Evolutionary conservation across 306 rosid genomes (phyloP).

Genomic region (Cucurbita moschata): DNA sequence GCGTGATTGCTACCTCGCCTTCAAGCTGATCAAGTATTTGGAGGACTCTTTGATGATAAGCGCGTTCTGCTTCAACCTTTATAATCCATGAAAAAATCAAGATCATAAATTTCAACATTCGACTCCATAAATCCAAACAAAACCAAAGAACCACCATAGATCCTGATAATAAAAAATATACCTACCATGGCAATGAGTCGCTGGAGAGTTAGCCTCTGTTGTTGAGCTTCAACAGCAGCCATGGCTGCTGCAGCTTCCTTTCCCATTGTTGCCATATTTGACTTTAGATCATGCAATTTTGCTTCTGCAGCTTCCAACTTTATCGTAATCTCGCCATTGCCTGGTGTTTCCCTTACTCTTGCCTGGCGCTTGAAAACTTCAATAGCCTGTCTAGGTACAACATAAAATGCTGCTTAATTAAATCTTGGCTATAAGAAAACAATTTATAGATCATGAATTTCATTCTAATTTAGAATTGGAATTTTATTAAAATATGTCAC

Average conservation of each 20-base stretch:
- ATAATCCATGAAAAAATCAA: slow-evolving; percentile 12
- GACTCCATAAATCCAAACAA: neutral
- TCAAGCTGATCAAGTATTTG: slow-evolving; percentile 86
- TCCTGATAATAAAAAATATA: slow-evolving; percentile 5
- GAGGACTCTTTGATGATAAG: slow-evolving; percentile 75
- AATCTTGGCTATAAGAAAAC: neutral
- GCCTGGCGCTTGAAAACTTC: slow-evolving; percentile 90
- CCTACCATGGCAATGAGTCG: slow-evolving; percentile 86
- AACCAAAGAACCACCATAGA: neutral
- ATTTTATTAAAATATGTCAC: neutral
- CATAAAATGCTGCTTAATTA: slow-evolving; percentile 1
- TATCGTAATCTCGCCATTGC: slow-evolving; percentile 54
- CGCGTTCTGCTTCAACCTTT: slow-evolving; percentile 90
- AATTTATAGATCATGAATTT: neutral
- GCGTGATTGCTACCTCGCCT: slow-evolving; percentile 52
- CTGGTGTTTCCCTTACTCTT: slow-evolving; percentile 68
- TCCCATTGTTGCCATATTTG: slow-evolving; percentile 79
- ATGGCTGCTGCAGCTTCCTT: slow-evolving; percentile 97
- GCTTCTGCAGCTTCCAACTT: slow-evolving; percentile 82
- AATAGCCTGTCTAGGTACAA: slow-evolving; percentile 86
- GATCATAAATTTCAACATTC: neutral
- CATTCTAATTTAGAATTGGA: neutral
- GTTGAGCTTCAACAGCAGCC: slow-evolving; percentile 98
- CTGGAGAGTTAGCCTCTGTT: slow-evolving; percentile 91
- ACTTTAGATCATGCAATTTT: slow-evolving; percentile 74